Evolutionary conservation across 2,329 filamentous ascomycete species (phyloP).

Genomic region (Aspergillus transmontanensis): DNA sequence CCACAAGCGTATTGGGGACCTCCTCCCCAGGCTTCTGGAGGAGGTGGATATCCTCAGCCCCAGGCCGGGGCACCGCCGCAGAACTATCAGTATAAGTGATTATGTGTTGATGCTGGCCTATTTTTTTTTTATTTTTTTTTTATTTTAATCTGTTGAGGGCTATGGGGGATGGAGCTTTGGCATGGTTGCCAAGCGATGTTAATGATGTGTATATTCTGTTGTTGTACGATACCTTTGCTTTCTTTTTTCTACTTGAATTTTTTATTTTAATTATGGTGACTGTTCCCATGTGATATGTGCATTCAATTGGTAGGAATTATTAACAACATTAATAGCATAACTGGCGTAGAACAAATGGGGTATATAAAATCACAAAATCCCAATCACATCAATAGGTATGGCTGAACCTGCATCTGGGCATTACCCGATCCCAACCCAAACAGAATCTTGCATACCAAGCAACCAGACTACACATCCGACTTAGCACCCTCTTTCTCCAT

Average conservation of each 20-base stretch:
- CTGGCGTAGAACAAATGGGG: not conserved
- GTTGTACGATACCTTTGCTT: conserved; percentile 4
- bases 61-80: conserved; percentile 17
- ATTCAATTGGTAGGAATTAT: not conserved
- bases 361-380: conserved; percentile 17
- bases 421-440: not conserved
- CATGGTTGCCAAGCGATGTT: not conserved
- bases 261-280: not conserved
- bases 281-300: not conserved
- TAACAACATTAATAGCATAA: not conserved
- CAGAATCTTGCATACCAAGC: not conserved
- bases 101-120: not conserved
- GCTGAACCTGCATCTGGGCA: not conserved
- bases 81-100: conserved; percentile 27
- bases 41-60: conserved; percentile 14
- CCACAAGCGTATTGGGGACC: conserved; percentile 23
- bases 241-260: not conserved
- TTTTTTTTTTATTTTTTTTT: not conserved
- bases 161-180: not conserved
- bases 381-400: conserved; percentile 5
- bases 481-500: conserved; percentile 11
- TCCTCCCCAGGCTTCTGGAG: conserved; percentile 17
- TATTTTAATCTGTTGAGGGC: not conserved
- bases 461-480: not conserved
- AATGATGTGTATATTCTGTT: not conserved